phyloP scores from a whole-genome alignment of 768 basidiomycete species.

The Pisolithus sp. region DNA sequence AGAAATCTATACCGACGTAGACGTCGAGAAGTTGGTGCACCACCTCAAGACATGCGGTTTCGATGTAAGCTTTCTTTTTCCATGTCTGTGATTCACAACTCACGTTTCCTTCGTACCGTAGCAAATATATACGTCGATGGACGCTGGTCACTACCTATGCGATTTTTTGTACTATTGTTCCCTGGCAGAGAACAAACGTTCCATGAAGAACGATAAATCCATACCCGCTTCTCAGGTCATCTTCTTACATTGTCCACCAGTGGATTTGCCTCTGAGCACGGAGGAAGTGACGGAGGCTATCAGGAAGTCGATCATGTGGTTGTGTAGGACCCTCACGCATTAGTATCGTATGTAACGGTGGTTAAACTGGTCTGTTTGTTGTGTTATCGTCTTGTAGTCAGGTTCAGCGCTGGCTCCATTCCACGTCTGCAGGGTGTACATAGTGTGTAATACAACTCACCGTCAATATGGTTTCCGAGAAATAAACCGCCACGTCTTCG shows the following conservation, averaged over 20 bases:
- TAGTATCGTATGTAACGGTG: constrained; percentile 5
- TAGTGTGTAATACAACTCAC: too few relatives aligned
- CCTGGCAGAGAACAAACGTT: constrained; percentile 57
- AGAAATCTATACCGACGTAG: constrained; percentile 31
- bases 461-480: too few relatives aligned
- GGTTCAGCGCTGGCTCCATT: too few relatives aligned
- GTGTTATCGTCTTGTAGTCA: too few relatives aligned
- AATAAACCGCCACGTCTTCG: too few relatives aligned
- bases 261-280: constrained; percentile 55
- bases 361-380: too few relatives aligned
- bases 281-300: constrained; percentile 65
- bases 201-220: constrained; percentile 25
- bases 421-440: too few relatives aligned
- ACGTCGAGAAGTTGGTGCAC: constrained; percentile 31
- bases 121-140: constrained; percentile 68
- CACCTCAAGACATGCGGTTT: constrained; percentile 28
- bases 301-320: constrained; percentile 55
- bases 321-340: constrained; percentile 28
- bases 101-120: constrained; percentile 18
- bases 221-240: constrained; percentile 39
- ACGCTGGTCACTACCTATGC: constrained; percentile 70
- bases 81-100: constrained; percentile 5
- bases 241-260: constrained; percentile 68
- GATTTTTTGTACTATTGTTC: constrained; percentile 77
- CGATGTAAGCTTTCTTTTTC: constrained; percentile 20